Conservation (phyloP, 179 eudicot species). For the Beta corolliflora region DNA sequence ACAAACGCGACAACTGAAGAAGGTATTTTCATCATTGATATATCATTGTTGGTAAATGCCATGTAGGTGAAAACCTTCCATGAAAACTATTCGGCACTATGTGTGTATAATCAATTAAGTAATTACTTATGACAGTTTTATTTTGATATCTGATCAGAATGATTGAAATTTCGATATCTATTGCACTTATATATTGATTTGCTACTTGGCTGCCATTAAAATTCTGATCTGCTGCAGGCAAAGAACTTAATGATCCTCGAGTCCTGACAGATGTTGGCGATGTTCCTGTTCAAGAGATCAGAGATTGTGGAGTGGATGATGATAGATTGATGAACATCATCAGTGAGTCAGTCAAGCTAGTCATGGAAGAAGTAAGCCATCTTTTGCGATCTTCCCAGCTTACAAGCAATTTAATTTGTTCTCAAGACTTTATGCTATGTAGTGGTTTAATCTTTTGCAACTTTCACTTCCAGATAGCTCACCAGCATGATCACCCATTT, state of each 20-base stretch:
- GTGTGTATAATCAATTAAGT: not conserved
- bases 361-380: conserved; percentile 85
- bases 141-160: conserved; percentile 2
- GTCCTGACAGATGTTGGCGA: conserved; percentile 95
- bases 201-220: not conserved
- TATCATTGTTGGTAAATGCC: conserved; percentile 9
- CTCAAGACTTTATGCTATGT: too few species aligned
- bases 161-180: not conserved
- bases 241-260: conserved; percentile 81
- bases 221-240: conserved; percentile 56
- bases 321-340: conserved; percentile 85
- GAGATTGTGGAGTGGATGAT: conserved; percentile 95
- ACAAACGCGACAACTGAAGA: conserved; percentile 89
- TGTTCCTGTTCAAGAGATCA: conserved; percentile 92
- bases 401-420: not conserved
- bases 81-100: conserved; percentile 2
- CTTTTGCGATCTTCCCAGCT: not conserved
- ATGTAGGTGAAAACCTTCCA: not conserved
- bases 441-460: not conserved
- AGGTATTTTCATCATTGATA: conserved; percentile 44
- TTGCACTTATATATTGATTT: not conserved
- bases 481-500: conserved; percentile 1
- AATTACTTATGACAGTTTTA: not conserved
- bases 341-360: conserved; percentile 86
- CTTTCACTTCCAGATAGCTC: not conserved